Evolutionary conservation across 2,329 filamentous ascomycete species (phyloP), one percentile per base, ranked within the genome.

Genomic region (Epicoccum sorghinum): DNA sequence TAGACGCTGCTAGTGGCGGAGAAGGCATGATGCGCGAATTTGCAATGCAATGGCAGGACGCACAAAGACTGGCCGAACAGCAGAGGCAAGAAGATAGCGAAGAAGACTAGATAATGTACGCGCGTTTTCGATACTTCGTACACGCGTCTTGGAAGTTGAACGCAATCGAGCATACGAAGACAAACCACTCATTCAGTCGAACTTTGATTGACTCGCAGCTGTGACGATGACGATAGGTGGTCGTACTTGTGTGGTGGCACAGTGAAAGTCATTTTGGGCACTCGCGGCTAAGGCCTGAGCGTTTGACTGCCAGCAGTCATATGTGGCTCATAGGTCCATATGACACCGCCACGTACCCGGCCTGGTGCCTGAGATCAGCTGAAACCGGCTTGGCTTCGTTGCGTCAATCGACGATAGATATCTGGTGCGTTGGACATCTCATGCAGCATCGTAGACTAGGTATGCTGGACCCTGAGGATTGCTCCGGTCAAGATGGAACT

Each of bases 1-100:
- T 97, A 2, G 85, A 88, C 67, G 86, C 85, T 2, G 83, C 82
- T 27, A 76, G 72, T 29, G 79, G 80, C 14, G 79, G 78, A 0
- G 86, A 90, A 50, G 90, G 89, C 3, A 89, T 89, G 0, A 82
- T 98, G 78, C 83, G 88, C 57, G 92, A 96, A 75, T 80, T 81
- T 65, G 78, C 79, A 4, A 70, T 73, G 50, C 77, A 80, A 59
- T 81, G 79, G 79, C 73, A 80, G 61, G 76, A 80, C 57, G 72
- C 70, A 3, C 69, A 73, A 54, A 72, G 76, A 40, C 62, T 80
- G 22, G 78, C 74, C 14, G 75, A 77, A 61, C 65, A 74, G 51
- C 74, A 76, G 55, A 65, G 68, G 51, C 69, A 72, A 13, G 73
- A 75, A 44, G 75, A 75, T 47, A 74, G 71, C 36, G 70, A 68